phyloP scores from a whole-genome alignment of 257 asterid species.

The Misopates orontium region DNA sequence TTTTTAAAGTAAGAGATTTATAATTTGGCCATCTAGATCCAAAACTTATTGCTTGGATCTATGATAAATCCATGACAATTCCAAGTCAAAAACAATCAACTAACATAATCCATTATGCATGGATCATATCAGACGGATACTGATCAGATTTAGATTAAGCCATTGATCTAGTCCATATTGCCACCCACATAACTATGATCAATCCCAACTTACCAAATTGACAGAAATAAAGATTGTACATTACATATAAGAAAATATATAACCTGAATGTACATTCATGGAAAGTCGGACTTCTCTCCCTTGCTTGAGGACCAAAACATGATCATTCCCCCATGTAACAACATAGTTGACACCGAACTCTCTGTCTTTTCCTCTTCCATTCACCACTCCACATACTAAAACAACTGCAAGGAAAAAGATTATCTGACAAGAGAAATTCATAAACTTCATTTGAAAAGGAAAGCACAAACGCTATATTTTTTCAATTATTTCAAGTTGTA shows the following conservation, averaged over 20 bases:
- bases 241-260: not conserved
- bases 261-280: slow-evolving; percentile 57
- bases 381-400: slow-evolving; percentile 1
- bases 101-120: too few species aligned
- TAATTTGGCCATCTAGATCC: too few species aligned
- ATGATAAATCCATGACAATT: too few species aligned
- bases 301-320: slow-evolving; percentile 34
- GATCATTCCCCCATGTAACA: slow-evolving; percentile 50
- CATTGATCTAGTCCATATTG: too few species aligned
- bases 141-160: too few species aligned
- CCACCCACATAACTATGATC: too few species aligned
- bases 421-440: slow-evolving; percentile 15
- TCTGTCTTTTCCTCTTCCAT: slow-evolving; percentile 23
- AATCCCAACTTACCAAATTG: too few species aligned
- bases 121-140: too few species aligned
- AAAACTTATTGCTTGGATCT: too few species aligned
- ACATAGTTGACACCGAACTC: slow-evolving; percentile 40
- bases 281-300: slow-evolving; percentile 51
- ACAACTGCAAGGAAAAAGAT: slow-evolving; percentile 13
- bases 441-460: slow-evolving; percentile 28
- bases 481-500: not conserved
- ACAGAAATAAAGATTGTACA: too few species aligned
- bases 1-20: too few species aligned
- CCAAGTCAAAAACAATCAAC: too few species aligned
- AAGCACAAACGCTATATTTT: not conserved